Base-by-base conservation (phyloP, 805 yeast species). In the Kazachstania viticola region DNA sequence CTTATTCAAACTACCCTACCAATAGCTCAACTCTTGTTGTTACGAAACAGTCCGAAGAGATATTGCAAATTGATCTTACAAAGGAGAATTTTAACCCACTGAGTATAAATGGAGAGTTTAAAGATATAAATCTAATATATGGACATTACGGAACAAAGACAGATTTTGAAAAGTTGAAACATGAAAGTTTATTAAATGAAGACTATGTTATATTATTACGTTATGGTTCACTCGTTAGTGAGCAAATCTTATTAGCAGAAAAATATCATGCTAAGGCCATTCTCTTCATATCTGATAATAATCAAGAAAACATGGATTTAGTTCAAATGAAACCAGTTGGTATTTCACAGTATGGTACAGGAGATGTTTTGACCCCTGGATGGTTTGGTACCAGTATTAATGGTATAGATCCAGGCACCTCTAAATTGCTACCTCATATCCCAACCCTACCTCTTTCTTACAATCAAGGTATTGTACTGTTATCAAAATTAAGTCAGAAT, bases 361-460 rank as follows among this genome's bases (percentile, higher is more conserved):
- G 96, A 3, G 91, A 85, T 51, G 69, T 82, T 4, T 51, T 80
- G 17, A 65, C 79, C 4, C 93, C 94, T 0, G 93, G 88, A 2
- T 71, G 77, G 73, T 19, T 27, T 18, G 33, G 36, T 30, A 64
- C 77, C 0, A 35, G 26, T 19, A 62, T 78, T 0, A 60, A 60
- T 13, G 61, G 62, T 35, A 45, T 59, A 13, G 55, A 53, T 4
- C 60, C 73, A 60, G 54, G 62, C 6, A 56, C 66, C 13, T 69
- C 79, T 0, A 48, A 48, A 4, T 58, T 71, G 22, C 61, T 79
- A 3, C 78, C 91, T 1, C 65, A 73, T 15, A 71, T 87, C 4
- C 93, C 95, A 1, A 67, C 79, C 8, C 61, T 81, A 0, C 84
- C 95, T 0, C 59, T 84, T 3, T 75, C 94, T 0, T 73, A 79